Evolutionary conservation across 192 early-diverging fungal species (phyloP), one percentile per base, ranked within the genome.

Genomic region (Coemansia sp.): DNA sequence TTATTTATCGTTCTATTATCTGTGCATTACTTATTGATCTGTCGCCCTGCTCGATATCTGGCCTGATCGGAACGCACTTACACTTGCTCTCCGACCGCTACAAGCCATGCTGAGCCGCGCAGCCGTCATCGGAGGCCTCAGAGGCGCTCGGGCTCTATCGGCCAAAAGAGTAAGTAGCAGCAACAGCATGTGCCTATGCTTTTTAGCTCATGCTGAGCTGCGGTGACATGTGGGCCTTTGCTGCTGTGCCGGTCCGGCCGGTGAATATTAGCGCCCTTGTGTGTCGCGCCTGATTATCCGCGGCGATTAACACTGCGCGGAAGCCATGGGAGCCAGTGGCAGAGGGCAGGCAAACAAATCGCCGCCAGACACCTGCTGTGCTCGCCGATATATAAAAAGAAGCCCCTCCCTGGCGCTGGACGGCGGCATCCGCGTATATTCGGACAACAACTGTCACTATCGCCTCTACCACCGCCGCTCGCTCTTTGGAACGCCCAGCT

Each of bases 401-500:
- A 32, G 20, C 35, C 36, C 35, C 57, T 19, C n/a, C n/a, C n/a
- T n/a, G n/a, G n/a, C n/a, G n/a, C n/a, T n/a, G n/a, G n/a, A n/a
- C n/a, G n/a, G n/a, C n/a, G n/a, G n/a, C n/a, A n/a, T n/a, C 24
- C 24, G 20, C 40, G 32, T 19, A 9, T 17, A 27, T 35, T 61
- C 32, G 36, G 59, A 37, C 59, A 27, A 58, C 4, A 22, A 19
- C 14, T n/a, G n/a, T n/a, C 54, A 57, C 10, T 31, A 58, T 58
- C 31, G 35, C 36, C 17, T 31, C 36, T 58, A 41, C 15, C 15
- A 41, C 9, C 7, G 40, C 40, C 37, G 3, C 20, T 60, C 20
- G 27, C 60, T 61, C 60, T 35, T 25, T 32, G 39, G 39, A 43
- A 61, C 17, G 7, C 59, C 46, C 46, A 47, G 25, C 47, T 51